Evolutionary conservation across 768 basidiomycete genomes (phyloP), one percentile per base, ranked within the genome.

Genomic region (Psilocybe sp.): DNA sequence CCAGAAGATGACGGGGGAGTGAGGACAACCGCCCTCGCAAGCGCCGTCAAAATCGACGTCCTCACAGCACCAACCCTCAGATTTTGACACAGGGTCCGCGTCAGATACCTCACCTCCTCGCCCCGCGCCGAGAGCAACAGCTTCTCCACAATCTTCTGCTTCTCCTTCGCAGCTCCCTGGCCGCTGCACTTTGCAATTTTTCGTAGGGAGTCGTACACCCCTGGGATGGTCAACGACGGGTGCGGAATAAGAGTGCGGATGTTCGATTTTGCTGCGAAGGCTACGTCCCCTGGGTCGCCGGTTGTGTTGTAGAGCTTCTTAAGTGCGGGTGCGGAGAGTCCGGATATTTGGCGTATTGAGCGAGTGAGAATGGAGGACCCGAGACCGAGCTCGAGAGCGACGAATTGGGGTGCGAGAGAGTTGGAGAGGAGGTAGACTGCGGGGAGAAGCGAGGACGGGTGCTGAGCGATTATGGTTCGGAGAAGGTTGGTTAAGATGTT

Each of bases 231-330:
- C 5, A 92, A 70, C 10, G 84, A 78, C n/a, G 80, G 71, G 58
- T 89, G 88, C 2, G 87, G 81, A 19, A 89, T 63, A 19, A 93
- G 74, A 4, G 89, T 89, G 38, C 89, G 78, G 16, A 90, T 66
- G 50, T 80, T 88, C 3, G 82, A 81, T 62, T 87, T 92, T 9
- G 92, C 91, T 50, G 82, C 80, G 58, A 84, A 92, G 1, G 94
- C 94, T 7, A 94, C 90, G 62, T 94, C 91, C 0, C 94, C 94
- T 19, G 82, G 78, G 66, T 97, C 94, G 4, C 94, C 94, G 32
- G 74, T 81, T 39, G 78, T 69, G 54, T 84, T 86, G 64, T 90
- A 89, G 12, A 92, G 65, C 49, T 72, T 78, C 65, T 72, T 83
- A 40, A 87, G 75, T 11, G 84, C 77, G 7, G 73, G 64, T 15